Conservation (phyloP, 257 asterid genomes). For the Ophiorrhiza pumila region DNA sequence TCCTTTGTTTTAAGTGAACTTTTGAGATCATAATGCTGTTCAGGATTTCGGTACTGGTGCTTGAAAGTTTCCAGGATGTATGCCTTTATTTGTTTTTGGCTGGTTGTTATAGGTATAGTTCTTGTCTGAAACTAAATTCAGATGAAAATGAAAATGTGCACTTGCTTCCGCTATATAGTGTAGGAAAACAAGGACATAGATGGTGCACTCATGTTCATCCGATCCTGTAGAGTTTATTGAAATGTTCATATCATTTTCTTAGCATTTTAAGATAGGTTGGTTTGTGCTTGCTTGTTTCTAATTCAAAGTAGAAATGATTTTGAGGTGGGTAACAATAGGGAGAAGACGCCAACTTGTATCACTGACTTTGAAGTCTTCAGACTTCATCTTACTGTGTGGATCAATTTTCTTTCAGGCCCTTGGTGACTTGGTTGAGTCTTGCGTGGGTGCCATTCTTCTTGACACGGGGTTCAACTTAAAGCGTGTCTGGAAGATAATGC, state of each 20-base stretch:
- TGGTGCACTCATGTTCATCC: neutral
- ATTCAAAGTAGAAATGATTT: neutral
- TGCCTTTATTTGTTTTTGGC: neutral
- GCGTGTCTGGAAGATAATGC: constrained; percentile 61
- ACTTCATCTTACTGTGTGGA: constrained; percentile 26
- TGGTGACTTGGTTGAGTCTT: constrained; percentile 95
- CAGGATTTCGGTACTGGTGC: neutral
- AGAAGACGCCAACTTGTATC: neutral
- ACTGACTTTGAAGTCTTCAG: constrained; percentile 19
- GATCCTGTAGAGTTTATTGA: neutral
- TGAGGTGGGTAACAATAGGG: neutral
- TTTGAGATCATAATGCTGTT: neutral
- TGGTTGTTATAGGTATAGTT: neutral
- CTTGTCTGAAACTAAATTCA: neutral
- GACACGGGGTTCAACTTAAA: constrained; percentile 77
- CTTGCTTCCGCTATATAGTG: neutral
- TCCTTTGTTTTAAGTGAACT: neutral
- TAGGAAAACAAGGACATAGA: neutral
- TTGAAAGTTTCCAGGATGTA: neutral
- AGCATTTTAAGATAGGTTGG: neutral
- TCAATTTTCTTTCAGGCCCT: constrained; percentile 62
- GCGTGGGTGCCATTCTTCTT: constrained; percentile 80
- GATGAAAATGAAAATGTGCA: neutral
- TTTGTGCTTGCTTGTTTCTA: neutral
- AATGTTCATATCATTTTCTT: neutral